A percentile compares a stretch with the other conserved stretches of the same genome.
Conservation (phyloP, 108 stramenopile genomes). For the Skeletonema menzelii region DNA sequence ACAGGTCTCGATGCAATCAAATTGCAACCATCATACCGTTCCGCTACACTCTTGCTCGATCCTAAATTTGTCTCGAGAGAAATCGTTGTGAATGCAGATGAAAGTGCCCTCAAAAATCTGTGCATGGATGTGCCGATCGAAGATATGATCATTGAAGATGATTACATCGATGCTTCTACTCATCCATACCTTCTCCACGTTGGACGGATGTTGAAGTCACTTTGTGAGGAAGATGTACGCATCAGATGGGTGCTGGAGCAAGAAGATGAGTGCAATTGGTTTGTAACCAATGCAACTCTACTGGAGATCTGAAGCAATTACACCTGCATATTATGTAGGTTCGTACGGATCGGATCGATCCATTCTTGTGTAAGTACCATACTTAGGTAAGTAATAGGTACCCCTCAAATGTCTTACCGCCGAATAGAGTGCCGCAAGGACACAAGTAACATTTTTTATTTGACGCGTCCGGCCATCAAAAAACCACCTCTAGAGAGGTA, state of each 20-base stretch:
- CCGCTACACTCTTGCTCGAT: conserved; percentile 36
- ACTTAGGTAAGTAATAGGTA: background rate
- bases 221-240: conserved; percentile 30
- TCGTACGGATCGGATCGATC: too few relatives aligned
- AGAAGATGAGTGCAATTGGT: conserved; percentile 42
- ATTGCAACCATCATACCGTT: conserved; percentile 29
- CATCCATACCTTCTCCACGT: conserved; percentile 39
- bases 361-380: too few relatives aligned
- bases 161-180: background rate
- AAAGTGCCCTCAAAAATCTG: conserved; percentile 31
- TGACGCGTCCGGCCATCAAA: too few relatives aligned
- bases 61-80: conserved; percentile 18
- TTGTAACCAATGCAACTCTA: conserved; percentile 39
- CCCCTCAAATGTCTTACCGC: background rate
- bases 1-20: conserved; percentile 21
- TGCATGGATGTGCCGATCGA: conserved; percentile 42
- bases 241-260: conserved; percentile 45
- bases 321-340: too few relatives aligned
- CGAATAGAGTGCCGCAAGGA: too few relatives aligned
- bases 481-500: too few relatives aligned
- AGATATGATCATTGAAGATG: conserved; percentile 27
- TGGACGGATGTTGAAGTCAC: conserved; percentile 21
- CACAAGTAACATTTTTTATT: too few relatives aligned
- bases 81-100: conserved; percentile 31
- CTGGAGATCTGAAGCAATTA: conserved; percentile 42